Percentiles rank a stretch among this genome's conserved stretches.
Conservation (phyloP, 805 yeast species). For the Candida lessepsii region DNA sequence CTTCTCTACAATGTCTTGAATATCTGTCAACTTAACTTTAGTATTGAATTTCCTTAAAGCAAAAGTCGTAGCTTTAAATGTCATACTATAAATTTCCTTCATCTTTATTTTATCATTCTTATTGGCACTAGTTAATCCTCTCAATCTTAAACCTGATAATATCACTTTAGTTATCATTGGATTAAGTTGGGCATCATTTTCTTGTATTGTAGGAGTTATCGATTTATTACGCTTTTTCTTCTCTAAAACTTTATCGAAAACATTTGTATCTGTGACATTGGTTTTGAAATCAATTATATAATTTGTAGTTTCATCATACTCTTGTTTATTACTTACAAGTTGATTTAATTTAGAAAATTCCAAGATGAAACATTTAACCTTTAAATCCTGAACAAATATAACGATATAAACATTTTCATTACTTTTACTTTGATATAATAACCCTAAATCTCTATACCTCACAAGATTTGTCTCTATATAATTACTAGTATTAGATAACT, state of each 20-base stretch:
- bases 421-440: slow-evolving; percentile 18
- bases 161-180: slow-evolving; percentile 34
- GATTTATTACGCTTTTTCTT: slow-evolving; percentile 18
- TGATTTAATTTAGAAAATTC: slow-evolving; percentile 10
- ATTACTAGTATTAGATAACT: slow-evolving; percentile 14
- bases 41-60: slow-evolving; percentile 34
- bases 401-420: slow-evolving; percentile 14
- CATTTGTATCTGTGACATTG: slow-evolving; percentile 16
- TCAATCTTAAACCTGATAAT: slow-evolving; percentile 40
- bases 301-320: slow-evolving; percentile 2
- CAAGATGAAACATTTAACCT: slow-evolving; percentile 10
- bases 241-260: slow-evolving; percentile 37
- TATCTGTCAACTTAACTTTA: slow-evolving; percentile 25
- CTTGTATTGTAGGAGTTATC: slow-evolving; percentile 19
- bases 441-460: slow-evolving; percentile 16
- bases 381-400: slow-evolving; percentile 9
- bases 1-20: slow-evolving; percentile 41
- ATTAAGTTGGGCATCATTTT: slow-evolving; percentile 30
- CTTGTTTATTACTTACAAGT: not conserved
- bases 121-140: slow-evolving; percentile 30
- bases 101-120: slow-evolving; percentile 34
- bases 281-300: slow-evolving; percentile 11
- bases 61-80: slow-evolving; percentile 37
- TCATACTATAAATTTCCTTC: slow-evolving; percentile 43
- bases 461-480: slow-evolving; percentile 22